Base-by-base conservation (phyloP, 768 basidiomycete genomes). In the Suillus subaureus region DNA sequence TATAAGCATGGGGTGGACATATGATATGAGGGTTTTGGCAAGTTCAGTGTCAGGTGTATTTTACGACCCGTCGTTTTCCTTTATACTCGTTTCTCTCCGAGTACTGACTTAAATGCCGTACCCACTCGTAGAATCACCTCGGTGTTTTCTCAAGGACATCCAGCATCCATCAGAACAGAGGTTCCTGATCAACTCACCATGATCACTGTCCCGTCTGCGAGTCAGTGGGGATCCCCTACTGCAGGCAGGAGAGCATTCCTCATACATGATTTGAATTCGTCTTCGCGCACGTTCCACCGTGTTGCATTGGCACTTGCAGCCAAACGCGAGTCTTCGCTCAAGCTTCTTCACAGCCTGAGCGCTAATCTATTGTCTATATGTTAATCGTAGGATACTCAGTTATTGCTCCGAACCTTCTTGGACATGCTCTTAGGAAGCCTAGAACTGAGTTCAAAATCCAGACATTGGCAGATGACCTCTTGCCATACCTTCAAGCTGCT, bases 341-440 rank as follows among this genome's bases (percentile, higher is more conserved):
- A 33, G 9, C 11, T 15, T 16, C 6, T 33, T 21, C 21, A 40
- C 18, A n/a, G n/a, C n/a, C n/a, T n/a, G n/a, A 42, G 42, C 9
- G 52, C 31, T 37, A 2, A 65, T 40, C 1, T 21, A 31, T 23
- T 15, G 23, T n/a, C n/a, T n/a, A n/a, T n/a, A n/a, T n/a, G n/a
- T n/a, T n/a, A n/a, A n/a, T 55, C 33, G 37, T 64, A 75, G 75
- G 72, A 37, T 74, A 69, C 31, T 66, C 69, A 23, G 72, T 74
- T 45, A 64, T 37, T 0, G 74, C 72, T n/a, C 74, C 74, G 6
- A 71, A 71, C 49, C 37, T 71, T 3, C 68, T 74, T 26, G 71
- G 70, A 11, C 75, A 75, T 23, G 72, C 69, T 40, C 68, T 71
- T n/a, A 39, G 6, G 0, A 26, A 26, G 18, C 61, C 66, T n/a